Percentiles rank a stretch among this genome's conserved stretches.
These are phyloP conservation scores for Blastocystis sp. DNA, from an alignment of 352 stramenopile genomes.

Conservation along the genomic window DNA sequence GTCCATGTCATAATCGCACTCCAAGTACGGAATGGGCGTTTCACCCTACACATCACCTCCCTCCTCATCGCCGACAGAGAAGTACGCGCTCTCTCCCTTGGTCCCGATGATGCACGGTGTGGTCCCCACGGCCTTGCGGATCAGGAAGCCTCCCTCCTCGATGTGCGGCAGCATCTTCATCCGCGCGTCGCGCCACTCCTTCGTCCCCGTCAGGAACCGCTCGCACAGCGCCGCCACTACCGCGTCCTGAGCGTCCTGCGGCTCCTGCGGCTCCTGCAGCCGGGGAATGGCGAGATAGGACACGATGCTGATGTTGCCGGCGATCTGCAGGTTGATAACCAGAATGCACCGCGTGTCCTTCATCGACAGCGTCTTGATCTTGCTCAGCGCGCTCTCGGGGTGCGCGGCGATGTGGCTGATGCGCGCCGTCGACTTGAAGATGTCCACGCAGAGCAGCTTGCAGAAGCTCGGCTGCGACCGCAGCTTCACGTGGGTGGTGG, in stretches of 20 bases:
- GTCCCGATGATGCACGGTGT: constrained; percentile 61
- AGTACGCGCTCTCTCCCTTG: constrained; percentile 62
- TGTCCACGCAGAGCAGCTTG: constrained; percentile 34
- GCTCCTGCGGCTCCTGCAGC: too few species aligned
- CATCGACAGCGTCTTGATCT: neutral
- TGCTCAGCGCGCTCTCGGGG: neutral
- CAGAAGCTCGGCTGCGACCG: constrained; percentile 18
- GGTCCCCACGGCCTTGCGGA: constrained; percentile 54
- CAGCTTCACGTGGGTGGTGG: constrained; percentile 21
- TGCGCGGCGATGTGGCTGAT: constrained; percentile 39
- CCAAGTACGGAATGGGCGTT: constrained; percentile 57
- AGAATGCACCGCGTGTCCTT: neutral
- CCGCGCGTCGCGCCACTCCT: constrained; percentile 53
- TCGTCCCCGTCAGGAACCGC: constrained; percentile 24
- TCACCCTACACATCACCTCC: constrained; percentile 2
- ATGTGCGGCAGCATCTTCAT: constrained; percentile 66
- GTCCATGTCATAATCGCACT: constrained; percentile 67
- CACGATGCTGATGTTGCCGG: constrained; percentile 33
- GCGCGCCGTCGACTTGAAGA: constrained; percentile 12
- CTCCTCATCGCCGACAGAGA: neutral
- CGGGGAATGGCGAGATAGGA: constrained; percentile 32
- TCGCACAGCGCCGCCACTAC: neutral
- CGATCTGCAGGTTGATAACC: constrained; percentile 44
- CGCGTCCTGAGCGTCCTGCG: neutral
- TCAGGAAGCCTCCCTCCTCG: constrained; percentile 64